Evolutionary conservation across 108 stramenopile genomes (phyloP), one percentile per base, ranked within the genome.

Genomic region (Nannochloropsis salina): DNA sequence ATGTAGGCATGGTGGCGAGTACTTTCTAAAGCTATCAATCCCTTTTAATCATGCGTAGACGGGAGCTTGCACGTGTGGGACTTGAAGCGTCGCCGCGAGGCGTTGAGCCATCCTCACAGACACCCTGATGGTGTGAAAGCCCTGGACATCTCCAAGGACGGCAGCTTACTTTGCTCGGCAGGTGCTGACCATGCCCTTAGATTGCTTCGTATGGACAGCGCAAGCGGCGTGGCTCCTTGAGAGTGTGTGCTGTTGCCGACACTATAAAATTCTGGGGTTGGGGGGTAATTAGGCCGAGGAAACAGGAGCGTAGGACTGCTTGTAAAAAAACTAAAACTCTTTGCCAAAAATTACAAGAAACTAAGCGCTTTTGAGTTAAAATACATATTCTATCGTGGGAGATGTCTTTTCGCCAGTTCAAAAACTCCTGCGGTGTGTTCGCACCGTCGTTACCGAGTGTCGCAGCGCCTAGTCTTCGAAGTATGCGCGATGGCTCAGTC

Each of bases 71-170:
- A 74, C 61, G n/a, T 74, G 15, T 74, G 61, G 61, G 61, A 74
- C 61, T n/a, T 74, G 61, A 74, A 74, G 61, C 61, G 61, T n/a
- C 61, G 61, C 20, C 61, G 61, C 8, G 61, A 74, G 61, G 61
- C 61, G n/a, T n/a, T 74, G 6, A 74, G 61, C 6, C 61, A 74
- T n/a, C 61, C 61, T n/a, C 61, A 74, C 15, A 15, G 61, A 2
- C 61, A 74, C n/a, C 61, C 61, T n/a, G 61, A 74, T 74, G 61
- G 61, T 15, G 61, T 74, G n/a, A 74, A 74, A 8, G 61, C 61
- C 61, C 61, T 74, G 20, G 61, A 74, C 8, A 74, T 74, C 61
- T 74, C 61, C 6, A 4, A 74, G 3, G 61, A 74, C 8, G 61
- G 61, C 61, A 74, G n/a, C 61, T n/a, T n/a, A n/a, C n/a, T 74